Conservation (phyloP, 306 rosid species). For the Glycine tomentella region DNA sequence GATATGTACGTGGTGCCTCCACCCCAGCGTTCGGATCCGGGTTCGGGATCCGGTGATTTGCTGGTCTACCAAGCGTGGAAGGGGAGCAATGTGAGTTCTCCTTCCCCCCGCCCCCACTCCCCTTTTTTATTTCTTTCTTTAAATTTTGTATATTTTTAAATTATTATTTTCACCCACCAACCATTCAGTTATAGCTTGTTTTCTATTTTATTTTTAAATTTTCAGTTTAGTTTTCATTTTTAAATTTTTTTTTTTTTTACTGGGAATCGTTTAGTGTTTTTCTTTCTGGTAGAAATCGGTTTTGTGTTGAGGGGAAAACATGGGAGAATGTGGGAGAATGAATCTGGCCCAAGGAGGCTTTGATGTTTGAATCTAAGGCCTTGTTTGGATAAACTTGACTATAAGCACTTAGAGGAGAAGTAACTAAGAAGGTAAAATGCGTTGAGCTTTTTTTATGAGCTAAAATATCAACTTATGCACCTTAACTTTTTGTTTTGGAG, state of each 20-base stretch:
- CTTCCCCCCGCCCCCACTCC: too few species aligned
- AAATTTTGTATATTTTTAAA: neutral
- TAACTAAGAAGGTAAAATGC: neutral
- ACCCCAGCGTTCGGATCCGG: constrained; percentile 82
- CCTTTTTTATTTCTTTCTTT: neutral
- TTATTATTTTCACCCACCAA: neutral
- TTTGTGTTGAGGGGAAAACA: neutral
- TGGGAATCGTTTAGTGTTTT: neutral
- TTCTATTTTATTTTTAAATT: neutral
- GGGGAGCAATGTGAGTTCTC: constrained; percentile 82
- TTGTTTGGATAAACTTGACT: neutral
- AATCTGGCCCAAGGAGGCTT: too few species aligned
- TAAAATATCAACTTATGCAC: neutral
- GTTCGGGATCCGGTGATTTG: constrained; percentile 75
- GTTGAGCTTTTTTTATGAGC: neutral
- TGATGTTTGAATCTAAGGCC: neutral
- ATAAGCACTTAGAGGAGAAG: neutral
- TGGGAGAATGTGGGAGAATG: too few species aligned
- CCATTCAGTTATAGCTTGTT: neutral
- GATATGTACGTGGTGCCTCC: constrained; percentile 94
- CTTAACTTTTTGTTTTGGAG: neutral
- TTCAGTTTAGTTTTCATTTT: neutral
- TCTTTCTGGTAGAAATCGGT: neutral
- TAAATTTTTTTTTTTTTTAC: neutral
- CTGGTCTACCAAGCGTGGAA: constrained; percentile 90